Percentiles rank a stretch among this genome's conserved stretches.
Evolutionary conservation across 1,284 basidiomycete species (phyloP).

Genomic region (Heterobasidion occidentale): DNA sequence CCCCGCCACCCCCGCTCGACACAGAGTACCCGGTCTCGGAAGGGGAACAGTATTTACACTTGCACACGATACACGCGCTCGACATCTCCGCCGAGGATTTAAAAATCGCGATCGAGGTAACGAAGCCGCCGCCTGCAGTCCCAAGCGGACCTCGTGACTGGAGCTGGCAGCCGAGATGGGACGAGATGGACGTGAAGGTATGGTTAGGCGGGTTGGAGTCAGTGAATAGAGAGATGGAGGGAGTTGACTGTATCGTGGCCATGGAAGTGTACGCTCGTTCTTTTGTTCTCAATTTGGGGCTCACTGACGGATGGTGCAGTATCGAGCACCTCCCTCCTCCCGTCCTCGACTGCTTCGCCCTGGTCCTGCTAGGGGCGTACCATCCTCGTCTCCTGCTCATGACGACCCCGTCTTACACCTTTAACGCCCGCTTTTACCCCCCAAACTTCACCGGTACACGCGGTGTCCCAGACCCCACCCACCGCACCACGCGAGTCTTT

Average conservation of each 20-base stretch:
- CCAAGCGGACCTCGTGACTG: conserved; percentile 5
- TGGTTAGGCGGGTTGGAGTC: conserved; percentile 80
- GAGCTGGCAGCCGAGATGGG: conserved; percentile 49
- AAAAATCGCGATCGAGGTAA: conserved; percentile 38
- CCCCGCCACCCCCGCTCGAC: conserved; percentile 10
- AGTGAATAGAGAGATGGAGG: conserved; percentile 68
- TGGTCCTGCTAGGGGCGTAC: conserved; percentile 78
- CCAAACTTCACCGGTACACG: conserved; percentile 24
- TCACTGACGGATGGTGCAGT: conserved; percentile 27
- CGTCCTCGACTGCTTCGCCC: conserved; percentile 71
- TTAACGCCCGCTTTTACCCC: conserved; percentile 79
- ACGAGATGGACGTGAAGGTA: conserved; percentile 61
- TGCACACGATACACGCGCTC: conserved; percentile 53
- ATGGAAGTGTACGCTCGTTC: conserved; percentile 69
- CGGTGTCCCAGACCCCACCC: conserved; percentile 69
- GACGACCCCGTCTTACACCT: conserved; percentile 87
- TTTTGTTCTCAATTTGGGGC: background rate
- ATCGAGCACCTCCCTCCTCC: conserved; percentile 82
- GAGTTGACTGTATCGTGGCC: conserved; percentile 77
- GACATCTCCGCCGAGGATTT: conserved; percentile 53
- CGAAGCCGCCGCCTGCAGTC: conserved; percentile 21
- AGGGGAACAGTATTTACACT: conserved; percentile 50
- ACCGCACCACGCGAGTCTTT: conserved; percentile 67
- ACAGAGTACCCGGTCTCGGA: conserved; percentile 21
- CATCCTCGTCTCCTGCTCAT: conserved; percentile 74